phyloP scores from a whole-genome alignment of 2,329 filamentous ascomycete genomes.

The Setomelanomma holmii region DNA sequence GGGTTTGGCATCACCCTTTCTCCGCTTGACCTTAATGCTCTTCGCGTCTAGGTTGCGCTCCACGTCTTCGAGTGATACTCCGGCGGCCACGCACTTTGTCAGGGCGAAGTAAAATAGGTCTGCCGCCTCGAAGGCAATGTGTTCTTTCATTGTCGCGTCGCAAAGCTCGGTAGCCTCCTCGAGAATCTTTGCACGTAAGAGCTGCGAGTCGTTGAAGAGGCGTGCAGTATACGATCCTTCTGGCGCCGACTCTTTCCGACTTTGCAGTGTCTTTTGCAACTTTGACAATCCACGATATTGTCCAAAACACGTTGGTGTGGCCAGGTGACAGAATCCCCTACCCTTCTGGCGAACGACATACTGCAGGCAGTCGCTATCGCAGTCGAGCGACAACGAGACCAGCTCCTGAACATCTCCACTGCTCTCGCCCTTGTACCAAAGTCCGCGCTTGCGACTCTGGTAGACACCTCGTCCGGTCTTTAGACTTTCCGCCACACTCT shows the following conservation, averaged over 20 bases:
- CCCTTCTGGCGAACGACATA: constrained; percentile 92
- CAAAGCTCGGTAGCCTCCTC: constrained; percentile 97
- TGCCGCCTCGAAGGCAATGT: constrained; percentile 92
- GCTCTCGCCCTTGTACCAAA: constrained; percentile 96
- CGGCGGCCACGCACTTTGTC: constrained; percentile 84
- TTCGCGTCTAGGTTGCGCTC: constrained; percentile 93
- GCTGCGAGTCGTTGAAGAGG: constrained; percentile 88
- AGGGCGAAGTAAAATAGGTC: constrained; percentile 96
- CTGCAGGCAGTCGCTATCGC: constrained; percentile 89
- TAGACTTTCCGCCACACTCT: constrained; percentile 87
- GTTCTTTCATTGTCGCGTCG: constrained; percentile 79
- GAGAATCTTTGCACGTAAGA: constrained; percentile 95
- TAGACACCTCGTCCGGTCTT: constrained; percentile 86
- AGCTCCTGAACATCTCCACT: constrained; percentile 94
- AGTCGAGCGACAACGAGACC: constrained; percentile 84
- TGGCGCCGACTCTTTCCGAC: constrained; percentile 82
- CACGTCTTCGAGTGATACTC: constrained; percentile 85
- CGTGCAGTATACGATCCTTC: constrained; percentile 91
- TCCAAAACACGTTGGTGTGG: constrained; percentile 92
- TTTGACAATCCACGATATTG: constrained; percentile 80
- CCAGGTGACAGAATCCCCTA: constrained; percentile 89
- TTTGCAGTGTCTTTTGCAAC: constrained; percentile 84
- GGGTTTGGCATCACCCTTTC: constrained; percentile 92
- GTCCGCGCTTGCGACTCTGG: constrained; percentile 90
- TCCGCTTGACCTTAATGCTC: constrained; percentile 91